Evolutionary conservation across 2,329 filamentous ascomycete species (phyloP).

Genomic region (Fusarium humuli): DNA sequence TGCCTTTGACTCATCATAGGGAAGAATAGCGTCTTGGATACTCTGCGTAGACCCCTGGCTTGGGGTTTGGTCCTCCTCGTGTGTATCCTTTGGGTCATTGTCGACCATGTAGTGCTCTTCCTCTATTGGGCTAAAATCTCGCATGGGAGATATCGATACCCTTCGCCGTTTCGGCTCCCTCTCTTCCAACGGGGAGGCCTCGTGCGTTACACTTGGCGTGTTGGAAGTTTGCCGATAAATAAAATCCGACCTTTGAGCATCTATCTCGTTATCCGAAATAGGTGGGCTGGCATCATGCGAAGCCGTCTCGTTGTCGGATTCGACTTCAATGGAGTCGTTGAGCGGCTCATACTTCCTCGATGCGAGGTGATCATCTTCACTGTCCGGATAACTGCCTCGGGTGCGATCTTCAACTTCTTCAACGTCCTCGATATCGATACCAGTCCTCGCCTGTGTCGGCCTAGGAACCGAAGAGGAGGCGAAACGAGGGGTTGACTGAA

Average conservation of each 20-base stretch:
- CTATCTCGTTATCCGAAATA: constrained; percentile 13
- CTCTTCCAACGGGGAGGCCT: constrained; percentile 24
- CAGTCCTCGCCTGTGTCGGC: constrained; percentile 45
- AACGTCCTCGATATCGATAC: constrained; percentile 51
- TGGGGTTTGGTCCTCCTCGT: constrained; percentile 11
- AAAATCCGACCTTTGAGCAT: neutral
- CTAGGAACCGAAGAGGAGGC: constrained; percentile 49
- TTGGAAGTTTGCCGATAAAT: constrained; percentile 18
- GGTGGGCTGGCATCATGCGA: constrained; percentile 24
- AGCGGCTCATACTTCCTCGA: constrained; percentile 25
- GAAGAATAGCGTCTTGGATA: constrained; percentile 16
- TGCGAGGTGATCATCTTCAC: constrained; percentile 3
- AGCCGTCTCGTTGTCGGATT: constrained; percentile 40
- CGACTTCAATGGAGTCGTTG: constrained; percentile 48
- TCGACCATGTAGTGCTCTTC: neutral
- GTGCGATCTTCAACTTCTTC: constrained; percentile 45
- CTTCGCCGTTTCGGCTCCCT: constrained; percentile 47
- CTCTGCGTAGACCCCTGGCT: constrained; percentile 27
- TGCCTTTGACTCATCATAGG: constrained; percentile 32
- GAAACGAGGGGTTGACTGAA: constrained; percentile 56
- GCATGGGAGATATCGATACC: constrained; percentile 46
- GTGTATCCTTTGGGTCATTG: neutral
- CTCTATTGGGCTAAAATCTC: constrained; percentile 19
- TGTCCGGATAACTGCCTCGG: constrained; percentile 17
- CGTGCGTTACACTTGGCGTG: constrained; percentile 2